A percentile compares a stretch with the other conserved stretches of the same genome.
phyloP scores from a whole-genome alignment of 768 basidiomycete genomes.

The Boletus rubescentipes region DNA sequence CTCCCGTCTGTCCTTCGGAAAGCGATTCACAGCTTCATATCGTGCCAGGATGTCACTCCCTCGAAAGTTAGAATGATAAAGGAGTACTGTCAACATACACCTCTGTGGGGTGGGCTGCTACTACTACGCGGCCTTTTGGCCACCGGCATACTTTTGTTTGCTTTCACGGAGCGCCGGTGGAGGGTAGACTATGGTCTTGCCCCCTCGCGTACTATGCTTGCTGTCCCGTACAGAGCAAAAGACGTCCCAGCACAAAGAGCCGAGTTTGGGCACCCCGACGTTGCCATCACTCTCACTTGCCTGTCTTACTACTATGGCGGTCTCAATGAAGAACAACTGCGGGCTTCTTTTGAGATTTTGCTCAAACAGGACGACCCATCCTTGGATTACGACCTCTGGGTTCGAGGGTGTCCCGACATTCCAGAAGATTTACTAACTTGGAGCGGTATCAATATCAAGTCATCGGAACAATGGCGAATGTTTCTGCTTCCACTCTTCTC shows the following conservation, averaged over 20 bases:
- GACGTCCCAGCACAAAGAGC: slow-evolving; percentile 36
- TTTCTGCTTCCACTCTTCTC: slow-evolving; percentile 27
- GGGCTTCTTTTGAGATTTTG: slow-evolving; percentile 28
- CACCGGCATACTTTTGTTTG: slow-evolving; percentile 29
- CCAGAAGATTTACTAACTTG: slow-evolving; percentile 19
- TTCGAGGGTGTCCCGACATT: slow-evolving; percentile 15
- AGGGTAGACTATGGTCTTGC: slow-evolving; percentile 38
- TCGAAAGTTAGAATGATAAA: neutral
- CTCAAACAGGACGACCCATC: slow-evolving; percentile 32
- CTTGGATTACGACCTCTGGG: slow-evolving; percentile 34
- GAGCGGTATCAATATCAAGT: slow-evolving; percentile 29
- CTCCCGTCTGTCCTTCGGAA: neutral
- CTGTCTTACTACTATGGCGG: slow-evolving; percentile 38
- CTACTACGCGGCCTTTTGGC: slow-evolving; percentile 37
- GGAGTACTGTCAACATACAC: neutral
- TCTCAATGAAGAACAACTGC: slow-evolving; percentile 30
- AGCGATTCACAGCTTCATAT: slow-evolving; percentile 25
- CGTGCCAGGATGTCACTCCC: neutral
- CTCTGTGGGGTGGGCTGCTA: slow-evolving; percentile 24
- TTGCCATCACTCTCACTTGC: slow-evolving; percentile 34
- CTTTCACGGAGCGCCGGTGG: slow-evolving; percentile 36
- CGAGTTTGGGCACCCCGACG: slow-evolving; percentile 39
- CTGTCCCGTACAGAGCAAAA: slow-evolving; percentile 39
- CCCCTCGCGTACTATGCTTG: slow-evolving; percentile 31
- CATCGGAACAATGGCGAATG: slow-evolving; percentile 22